phyloP scores from a whole-genome alignment of 2,329 filamentous ascomycete species.

The Fusarium zealandicum region DNA sequence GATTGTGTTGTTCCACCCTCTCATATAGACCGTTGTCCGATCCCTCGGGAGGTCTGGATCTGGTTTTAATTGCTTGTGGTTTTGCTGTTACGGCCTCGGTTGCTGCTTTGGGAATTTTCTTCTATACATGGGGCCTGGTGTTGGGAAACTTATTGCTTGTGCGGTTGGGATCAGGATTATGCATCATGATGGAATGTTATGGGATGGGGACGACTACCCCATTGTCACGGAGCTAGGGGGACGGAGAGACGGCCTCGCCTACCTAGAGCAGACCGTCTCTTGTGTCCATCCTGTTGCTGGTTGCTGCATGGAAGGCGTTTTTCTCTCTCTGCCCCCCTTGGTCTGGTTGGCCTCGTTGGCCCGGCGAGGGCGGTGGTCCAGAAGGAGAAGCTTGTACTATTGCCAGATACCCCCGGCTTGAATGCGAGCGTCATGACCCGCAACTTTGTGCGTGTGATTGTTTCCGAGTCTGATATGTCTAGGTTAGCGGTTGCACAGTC shows the following conservation, averaged over 20 bases:
- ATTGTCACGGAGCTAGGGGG: slow-evolving; percentile 4
- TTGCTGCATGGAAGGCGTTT: slow-evolving; percentile 25
- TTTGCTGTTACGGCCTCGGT: slow-evolving; percentile 22
- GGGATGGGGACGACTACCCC: slow-evolving; percentile 9
- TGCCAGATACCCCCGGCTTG: slow-evolving; percentile 21
- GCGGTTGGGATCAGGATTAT: slow-evolving; percentile 24
- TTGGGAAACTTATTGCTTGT: slow-evolving; percentile 33
- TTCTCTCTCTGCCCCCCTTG: slow-evolving; percentile 3
- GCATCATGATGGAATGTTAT: slow-evolving; percentile 28
- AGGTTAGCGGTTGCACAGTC: too few species aligned
- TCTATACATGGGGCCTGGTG: slow-evolving; percentile 33
- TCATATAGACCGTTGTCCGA: not conserved
- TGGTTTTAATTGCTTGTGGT: slow-evolving; percentile 11
- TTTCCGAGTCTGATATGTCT: too few species aligned
- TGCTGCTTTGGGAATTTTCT: slow-evolving; percentile 18
- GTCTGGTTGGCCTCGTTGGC: slow-evolving; percentile 1
- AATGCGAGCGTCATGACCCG: slow-evolving; percentile 21
- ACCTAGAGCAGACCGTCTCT: not conserved
- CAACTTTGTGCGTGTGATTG: not conserved
- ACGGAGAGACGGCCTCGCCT: not conserved
- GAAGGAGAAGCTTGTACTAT: slow-evolving; percentile 22
- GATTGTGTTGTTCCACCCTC: slow-evolving; percentile 6
- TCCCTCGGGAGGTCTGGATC: not conserved
- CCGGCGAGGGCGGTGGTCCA: slow-evolving; percentile 11
- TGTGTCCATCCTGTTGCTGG: slow-evolving; percentile 7